Base-by-base conservation (phyloP, 495 filamentous ascomycete genomes). In the Neurospora sp. region DNA sequence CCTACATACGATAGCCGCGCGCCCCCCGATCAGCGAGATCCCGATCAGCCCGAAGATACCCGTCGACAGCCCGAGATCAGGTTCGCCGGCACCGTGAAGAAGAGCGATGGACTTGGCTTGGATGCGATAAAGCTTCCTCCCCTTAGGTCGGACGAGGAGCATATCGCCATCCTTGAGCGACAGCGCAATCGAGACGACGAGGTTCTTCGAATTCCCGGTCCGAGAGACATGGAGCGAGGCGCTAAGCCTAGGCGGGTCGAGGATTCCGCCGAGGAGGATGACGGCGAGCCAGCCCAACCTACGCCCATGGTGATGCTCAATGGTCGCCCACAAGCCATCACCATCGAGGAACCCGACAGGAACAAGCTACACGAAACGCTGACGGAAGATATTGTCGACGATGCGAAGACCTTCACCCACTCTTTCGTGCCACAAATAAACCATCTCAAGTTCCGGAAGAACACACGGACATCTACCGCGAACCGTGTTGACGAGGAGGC, bases 151-250 rank as follows among this genome's bases (percentile, higher is more conserved):
- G 87, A 90, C 20, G 92, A 94, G 71, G 90, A 94, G 72, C 91
- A 95, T 77, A 94, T 97, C 74, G 92, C 91, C 4, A 93, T 98
- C 77, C 79, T 97, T 20, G 90, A 97, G 80, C 90, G 92, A 22
- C 94, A 96, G 77, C 87, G 93, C n/a, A 90, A 91, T 70, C 83
- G 85, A 5, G 91, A 91, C 71, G 90, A 91, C 76, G 87, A 87
- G 16, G 88, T 92, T 1, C 80, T 97, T 38, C 90, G 93, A 27
- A 97, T 98, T 72, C 94, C 94, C 0, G 93, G 93, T 59, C 94
- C 94, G 3, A 85, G 93, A 76, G 94, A 96, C 74, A 93, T 91
- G 71, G 94, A 98, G 73, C 88, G 87, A 31, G 94, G 94, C 37
- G 86, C 91, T 27, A 82, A 89, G 5, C 94, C 94, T 0, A 79